Conservation (phyloP, 163 green algal genomes). For the Scenedesmus sp. region DNA sequence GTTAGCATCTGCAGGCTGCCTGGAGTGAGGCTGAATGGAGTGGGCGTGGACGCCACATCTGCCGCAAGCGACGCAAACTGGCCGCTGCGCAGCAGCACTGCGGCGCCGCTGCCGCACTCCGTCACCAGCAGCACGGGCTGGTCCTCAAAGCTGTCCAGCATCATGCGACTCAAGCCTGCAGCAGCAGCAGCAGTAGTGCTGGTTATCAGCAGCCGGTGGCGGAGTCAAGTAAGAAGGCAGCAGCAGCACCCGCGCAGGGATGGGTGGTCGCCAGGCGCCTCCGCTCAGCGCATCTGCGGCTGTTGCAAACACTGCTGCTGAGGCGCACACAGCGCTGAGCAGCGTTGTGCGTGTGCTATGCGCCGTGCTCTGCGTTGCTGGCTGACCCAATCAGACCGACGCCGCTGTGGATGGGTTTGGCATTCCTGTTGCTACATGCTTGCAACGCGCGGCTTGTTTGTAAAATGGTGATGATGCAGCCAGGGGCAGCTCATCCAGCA, state of each 20-base stretch:
- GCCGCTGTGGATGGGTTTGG: too few species aligned
- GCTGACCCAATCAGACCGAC: too few species aligned
- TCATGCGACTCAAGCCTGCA: conserved; percentile 4
- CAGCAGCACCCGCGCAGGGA: background rate
- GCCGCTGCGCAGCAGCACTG: background rate
- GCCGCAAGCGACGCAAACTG: background rate
- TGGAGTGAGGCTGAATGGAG: conserved; percentile 11
- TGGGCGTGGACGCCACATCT: background rate
- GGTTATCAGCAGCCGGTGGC: too few species aligned
- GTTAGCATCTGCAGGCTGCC: conserved; percentile 32
- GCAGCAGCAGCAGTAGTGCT: background rate
- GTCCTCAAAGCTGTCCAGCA: background rate
- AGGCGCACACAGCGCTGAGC: too few species aligned
- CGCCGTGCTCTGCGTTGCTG: too few species aligned
- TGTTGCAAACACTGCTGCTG: too few species aligned
- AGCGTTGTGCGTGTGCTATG: too few species aligned
- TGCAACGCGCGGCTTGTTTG: too few species aligned
- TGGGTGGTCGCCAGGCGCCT: background rate
- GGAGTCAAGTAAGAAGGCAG: too few species aligned
- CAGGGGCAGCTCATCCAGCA: background rate
- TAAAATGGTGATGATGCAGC: background rate
- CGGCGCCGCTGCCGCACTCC: background rate
- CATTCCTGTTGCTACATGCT: too few species aligned
- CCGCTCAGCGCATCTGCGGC: too few species aligned
- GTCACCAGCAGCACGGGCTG: background rate